A percentile compares a stretch with the other conserved stretches of the same genome.
phyloP scores from a whole-genome alignment of 495 filamentous ascomycete genomes.

The Talaromyces liani region DNA sequence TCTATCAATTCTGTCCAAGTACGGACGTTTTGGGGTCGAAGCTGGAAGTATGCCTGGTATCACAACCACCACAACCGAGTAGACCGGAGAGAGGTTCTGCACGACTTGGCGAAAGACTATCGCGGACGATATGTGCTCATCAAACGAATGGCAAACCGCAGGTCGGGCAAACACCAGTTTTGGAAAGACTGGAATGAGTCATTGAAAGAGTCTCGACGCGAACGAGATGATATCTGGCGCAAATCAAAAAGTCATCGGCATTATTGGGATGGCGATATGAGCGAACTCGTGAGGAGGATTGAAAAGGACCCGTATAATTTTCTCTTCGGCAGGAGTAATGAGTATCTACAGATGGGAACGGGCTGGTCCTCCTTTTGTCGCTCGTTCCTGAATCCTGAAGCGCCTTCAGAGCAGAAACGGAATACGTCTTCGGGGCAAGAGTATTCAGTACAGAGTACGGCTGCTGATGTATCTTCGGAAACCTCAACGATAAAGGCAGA shows the following conservation, averaged over 20 bases:
- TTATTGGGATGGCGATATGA: conserved; percentile 7
- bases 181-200: not conserved
- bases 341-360: conserved; percentile 12
- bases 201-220: not conserved
- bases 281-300: conserved; percentile 27
- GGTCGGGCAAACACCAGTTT: not conserved
- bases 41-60: conserved; percentile 1
- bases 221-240: conserved; percentile 8
- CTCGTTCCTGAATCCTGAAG: conserved; percentile 15
- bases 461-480: conserved; percentile 9
- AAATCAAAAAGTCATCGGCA: not conserved
- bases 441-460: not conserved
- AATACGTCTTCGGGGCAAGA: not conserved
- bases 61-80: not conserved
- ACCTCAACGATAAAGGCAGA: not conserved
- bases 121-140: not conserved
- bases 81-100: not conserved
- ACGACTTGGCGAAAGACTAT: not conserved
- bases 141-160: not conserved
- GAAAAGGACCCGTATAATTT: conserved; percentile 33
- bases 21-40: not conserved
- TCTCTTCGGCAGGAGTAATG: conserved; percentile 33
- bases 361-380: conserved; percentile 23
- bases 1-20: not conserved
- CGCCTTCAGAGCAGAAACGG: not conserved